phyloP scores from a whole-genome alignment of 345 rosid genomes.

The Streptanthus diversifolius region DNA sequence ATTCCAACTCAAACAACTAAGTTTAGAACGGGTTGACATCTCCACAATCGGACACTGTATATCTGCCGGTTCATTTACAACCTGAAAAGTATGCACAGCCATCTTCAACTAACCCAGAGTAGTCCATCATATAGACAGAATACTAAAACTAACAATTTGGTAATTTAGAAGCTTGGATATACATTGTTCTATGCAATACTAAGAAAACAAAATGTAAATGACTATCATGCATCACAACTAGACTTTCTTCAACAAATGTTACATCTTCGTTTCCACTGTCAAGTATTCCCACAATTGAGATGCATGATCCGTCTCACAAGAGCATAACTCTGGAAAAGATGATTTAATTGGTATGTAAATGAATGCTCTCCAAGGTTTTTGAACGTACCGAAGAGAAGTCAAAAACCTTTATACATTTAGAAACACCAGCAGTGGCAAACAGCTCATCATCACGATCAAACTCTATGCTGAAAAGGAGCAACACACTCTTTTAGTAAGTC shows the following conservation, averaged over 20 bases:
- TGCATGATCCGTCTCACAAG: slow-evolving; percentile 11
- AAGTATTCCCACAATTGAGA: slow-evolving; percentile 9
- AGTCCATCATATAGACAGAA: background rate
- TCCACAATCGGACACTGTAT: slow-evolving; percentile 87
- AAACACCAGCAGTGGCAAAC: slow-evolving; percentile 99
- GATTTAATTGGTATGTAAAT: background rate
- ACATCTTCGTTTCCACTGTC: background rate
- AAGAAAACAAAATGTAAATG: background rate
- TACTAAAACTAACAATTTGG: background rate
- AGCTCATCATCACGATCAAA: slow-evolving; percentile 96
- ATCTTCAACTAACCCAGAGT: slow-evolving; percentile 5
- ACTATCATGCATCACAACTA: slow-evolving; percentile 13
- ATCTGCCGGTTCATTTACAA: slow-evolving; percentile 71
- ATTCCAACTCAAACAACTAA: slow-evolving; percentile 99
- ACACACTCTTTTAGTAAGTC: background rate
- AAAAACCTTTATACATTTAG: slow-evolving; percentile 88
- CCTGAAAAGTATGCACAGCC: slow-evolving; percentile 45
- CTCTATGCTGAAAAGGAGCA: slow-evolving; percentile 69
- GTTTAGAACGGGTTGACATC: slow-evolving; percentile 95
- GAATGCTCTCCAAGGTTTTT: slow-evolving; percentile 3
- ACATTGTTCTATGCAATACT: background rate
- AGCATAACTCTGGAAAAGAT: slow-evolving; percentile 1
- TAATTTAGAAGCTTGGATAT: background rate
- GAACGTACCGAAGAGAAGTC: slow-evolving; percentile 81
- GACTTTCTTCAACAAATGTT: background rate